Evolutionary conservation across 345 rosid species (phyloP).

Genomic region (Eucalyptus virginea): DNA sequence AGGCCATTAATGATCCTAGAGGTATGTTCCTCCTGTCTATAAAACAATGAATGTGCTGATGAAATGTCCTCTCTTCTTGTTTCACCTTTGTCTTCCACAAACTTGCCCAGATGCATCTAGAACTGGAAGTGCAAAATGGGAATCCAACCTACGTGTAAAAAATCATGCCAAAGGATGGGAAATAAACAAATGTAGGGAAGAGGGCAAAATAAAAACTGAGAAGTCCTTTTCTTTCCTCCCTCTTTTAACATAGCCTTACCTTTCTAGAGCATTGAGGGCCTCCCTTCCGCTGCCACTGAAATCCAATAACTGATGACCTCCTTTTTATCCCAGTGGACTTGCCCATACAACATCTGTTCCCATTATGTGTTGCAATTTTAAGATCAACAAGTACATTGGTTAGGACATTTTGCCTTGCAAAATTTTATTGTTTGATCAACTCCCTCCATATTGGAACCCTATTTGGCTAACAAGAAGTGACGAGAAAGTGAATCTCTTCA

Average conservation of each 20-base stretch:
- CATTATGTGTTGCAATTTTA: not conserved
- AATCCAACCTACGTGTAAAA: not conserved
- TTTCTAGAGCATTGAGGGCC: not conserved
- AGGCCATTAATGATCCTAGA: slow-evolving; percentile 75
- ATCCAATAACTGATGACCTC: not conserved
- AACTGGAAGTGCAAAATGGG: not conserved
- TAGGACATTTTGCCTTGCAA: not conserved
- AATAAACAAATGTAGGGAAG: not conserved
- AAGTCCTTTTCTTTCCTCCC: not conserved
- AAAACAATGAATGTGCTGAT: not conserved
- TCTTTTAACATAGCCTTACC: not conserved
- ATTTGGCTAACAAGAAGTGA: not conserved
- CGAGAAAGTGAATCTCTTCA: not conserved
- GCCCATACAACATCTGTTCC: not conserved
- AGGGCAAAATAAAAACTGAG: not conserved
- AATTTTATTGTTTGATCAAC: not conserved
- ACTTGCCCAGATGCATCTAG: not conserved
- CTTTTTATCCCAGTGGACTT: not conserved
- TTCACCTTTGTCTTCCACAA: not conserved
- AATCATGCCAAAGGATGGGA: not conserved
- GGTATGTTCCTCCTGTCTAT: slow-evolving; percentile 15
- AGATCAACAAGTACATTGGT: not conserved
- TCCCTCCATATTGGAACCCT: not conserved
- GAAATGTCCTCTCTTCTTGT: not conserved
- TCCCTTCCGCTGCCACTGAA: not conserved